Evolutionary conservation across 305 asterid genomes (phyloP).

Genomic region (Fraxinus nigra): DNA sequence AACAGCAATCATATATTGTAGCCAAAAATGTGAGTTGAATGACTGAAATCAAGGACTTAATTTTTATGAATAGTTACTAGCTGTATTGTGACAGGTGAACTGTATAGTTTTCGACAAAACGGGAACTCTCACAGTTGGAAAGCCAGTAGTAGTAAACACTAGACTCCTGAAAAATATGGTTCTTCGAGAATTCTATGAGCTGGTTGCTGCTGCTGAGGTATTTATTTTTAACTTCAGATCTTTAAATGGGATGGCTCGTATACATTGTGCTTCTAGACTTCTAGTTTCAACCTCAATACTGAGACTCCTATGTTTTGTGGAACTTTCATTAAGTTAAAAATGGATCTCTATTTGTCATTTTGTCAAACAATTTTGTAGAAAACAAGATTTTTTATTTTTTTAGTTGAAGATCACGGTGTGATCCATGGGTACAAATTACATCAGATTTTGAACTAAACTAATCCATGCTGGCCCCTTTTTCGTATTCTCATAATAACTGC

Average conservation of each 20-base stretch:
- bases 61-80: neutral
- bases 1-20: neutral
- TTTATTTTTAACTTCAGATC: neutral
- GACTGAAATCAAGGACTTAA: neutral
- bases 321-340: neutral
- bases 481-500: neutral
- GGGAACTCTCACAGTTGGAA: conserved; percentile 59
- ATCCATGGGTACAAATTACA: neutral
- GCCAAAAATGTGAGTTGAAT: neutral
- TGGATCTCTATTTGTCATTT: neutral
- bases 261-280: neutral
- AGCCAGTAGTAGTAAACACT: conserved; percentile 47
- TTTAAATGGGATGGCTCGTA: neutral
- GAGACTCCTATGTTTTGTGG: neutral
- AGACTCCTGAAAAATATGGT: conserved; percentile 33
- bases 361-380: neutral
- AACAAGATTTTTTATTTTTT: neutral
- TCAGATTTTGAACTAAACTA: neutral
- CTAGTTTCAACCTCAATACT: neutral
- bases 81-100: conserved; percentile 39
- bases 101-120: conserved; percentile 65
- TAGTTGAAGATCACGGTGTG: neutral
- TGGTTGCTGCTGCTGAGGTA: conserved; percentile 62
- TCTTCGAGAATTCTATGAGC: conserved; percentile 34
- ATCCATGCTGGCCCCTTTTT: neutral